Evolutionary conservation across 1,284 basidiomycete species (phyloP).

Genomic region (Austroboletus niveus): DNA sequence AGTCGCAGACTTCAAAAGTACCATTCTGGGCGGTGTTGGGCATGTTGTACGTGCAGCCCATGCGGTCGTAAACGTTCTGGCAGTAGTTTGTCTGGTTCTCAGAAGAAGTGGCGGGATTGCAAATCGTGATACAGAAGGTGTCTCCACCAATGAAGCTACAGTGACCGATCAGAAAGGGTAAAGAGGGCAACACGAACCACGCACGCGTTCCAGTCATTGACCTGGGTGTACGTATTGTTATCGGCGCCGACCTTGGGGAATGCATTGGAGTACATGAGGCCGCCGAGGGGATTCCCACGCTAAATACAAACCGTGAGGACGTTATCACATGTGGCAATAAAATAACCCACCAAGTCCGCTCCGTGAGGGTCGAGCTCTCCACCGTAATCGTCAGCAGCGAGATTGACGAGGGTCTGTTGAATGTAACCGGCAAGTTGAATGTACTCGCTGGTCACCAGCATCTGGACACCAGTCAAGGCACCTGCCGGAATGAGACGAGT

Average conservation of each 20-base stretch:
- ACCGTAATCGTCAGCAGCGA: conserved; percentile 55
- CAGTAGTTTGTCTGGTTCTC: conserved; percentile 47
- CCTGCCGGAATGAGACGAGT: conserved; percentile 56
- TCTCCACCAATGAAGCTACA: conserved; percentile 60
- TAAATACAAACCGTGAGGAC: conserved; percentile 16
- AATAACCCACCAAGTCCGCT: conserved; percentile 45
- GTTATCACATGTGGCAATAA: fast-evolving
- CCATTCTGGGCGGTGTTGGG: conserved; percentile 57
- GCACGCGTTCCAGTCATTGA: conserved; percentile 55
- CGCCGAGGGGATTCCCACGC: conserved; percentile 66
- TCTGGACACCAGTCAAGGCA: conserved; percentile 49
- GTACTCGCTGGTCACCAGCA: conserved; percentile 60
- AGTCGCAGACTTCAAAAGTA: conserved; percentile 58
- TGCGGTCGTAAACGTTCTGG: conserved; percentile 60
- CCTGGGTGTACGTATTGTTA: conserved; percentile 43
- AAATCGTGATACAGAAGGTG: conserved; percentile 53
- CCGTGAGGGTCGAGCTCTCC: conserved; percentile 73
- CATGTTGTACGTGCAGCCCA: conserved; percentile 69
- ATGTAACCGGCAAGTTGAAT: conserved; percentile 62
- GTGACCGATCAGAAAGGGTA: not conserved
- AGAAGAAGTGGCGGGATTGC: conserved; percentile 51
- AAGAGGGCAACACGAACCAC: not conserved
- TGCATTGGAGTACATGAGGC: conserved; percentile 59
- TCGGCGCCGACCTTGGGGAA: conserved; percentile 39
- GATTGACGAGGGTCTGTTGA: conserved; percentile 59